Conservation (phyloP, 1,284 basidiomycete genomes). For the Ganoderma leucocontextum region DNA sequence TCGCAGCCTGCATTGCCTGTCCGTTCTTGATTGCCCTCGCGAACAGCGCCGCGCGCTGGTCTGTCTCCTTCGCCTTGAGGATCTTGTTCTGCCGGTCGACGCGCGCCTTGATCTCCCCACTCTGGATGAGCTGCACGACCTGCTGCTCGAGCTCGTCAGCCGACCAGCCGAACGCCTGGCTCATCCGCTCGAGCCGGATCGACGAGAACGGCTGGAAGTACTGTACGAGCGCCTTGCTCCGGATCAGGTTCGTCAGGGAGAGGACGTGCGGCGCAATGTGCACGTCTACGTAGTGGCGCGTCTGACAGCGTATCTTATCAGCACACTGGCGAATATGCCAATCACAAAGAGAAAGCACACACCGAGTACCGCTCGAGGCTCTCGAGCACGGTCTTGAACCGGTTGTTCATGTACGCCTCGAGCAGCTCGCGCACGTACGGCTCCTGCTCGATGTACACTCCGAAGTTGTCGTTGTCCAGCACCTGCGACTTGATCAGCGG, state of each 20-base stretch:
- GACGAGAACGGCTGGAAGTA: conserved; percentile 89
- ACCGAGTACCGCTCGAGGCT: conserved; percentile 79
- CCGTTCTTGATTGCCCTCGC: conserved; percentile 77
- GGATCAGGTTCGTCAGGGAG: conserved; percentile 67
- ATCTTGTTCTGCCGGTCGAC: conserved; percentile 88
- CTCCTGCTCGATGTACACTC: conserved; percentile 85
- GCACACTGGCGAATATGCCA: not conserved
- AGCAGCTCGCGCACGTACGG: conserved; percentile 85
- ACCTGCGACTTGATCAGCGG: conserved; percentile 73
- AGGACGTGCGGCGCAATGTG: conserved; percentile 75
- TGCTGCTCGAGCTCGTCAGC: conserved; percentile 73
- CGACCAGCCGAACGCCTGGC: conserved; percentile 83
- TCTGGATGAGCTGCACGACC: conserved; percentile 78
- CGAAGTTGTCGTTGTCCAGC: conserved; percentile 75
- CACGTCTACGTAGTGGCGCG: conserved; percentile 79
- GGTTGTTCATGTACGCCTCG: conserved; percentile 82
- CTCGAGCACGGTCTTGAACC: conserved; percentile 83
- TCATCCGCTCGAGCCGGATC: conserved; percentile 83
- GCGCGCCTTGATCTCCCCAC: conserved; percentile 77
- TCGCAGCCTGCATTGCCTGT: conserved; percentile 71
- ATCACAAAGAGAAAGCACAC: conserved; percentile 38
- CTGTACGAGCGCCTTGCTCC: conserved; percentile 77
- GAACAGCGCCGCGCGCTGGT: conserved; percentile 79
- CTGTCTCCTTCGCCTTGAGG: conserved; percentile 75
- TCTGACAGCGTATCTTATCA: conserved; percentile 47